A percentile compares a stretch with the other conserved stretches of the same genome.
phyloP scores from a whole-genome alignment of 2,329 filamentous ascomycete species.

The Sporothrix pallida region DNA sequence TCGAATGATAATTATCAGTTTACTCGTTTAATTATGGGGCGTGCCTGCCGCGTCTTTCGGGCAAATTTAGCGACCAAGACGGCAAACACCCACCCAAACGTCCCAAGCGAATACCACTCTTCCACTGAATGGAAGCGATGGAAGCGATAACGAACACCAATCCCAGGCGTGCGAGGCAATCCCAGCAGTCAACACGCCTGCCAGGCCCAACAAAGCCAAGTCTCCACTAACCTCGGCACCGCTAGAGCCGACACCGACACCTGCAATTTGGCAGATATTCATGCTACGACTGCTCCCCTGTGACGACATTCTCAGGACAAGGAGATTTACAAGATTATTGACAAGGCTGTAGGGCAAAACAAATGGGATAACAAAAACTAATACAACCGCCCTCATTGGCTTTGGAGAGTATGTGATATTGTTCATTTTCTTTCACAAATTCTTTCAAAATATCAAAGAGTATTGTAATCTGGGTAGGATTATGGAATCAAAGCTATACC shows the following conservation, averaged over 20 bases:
- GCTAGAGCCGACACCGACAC: background rate
- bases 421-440: background rate
- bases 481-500: no score
- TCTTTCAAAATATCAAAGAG: background rate
- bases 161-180: no score
- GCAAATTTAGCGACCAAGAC: background rate
- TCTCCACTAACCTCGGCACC: constrained; percentile 31
- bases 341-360: background rate
- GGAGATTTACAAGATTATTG: background rate
- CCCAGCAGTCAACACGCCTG: background rate
- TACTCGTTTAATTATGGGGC: background rate
- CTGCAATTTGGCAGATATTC: no score
- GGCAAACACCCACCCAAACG: no score
- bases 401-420: background rate
- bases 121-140: background rate
- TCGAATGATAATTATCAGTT: background rate
- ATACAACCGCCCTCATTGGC: background rate
- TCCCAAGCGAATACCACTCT: no score
- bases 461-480: no score
- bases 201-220: background rate
- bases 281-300: background rate
- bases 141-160: background rate
- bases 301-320: background rate
- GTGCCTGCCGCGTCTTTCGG: background rate
- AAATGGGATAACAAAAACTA: background rate